Evolutionary conservation across 805 yeast species (phyloP).

Genomic region (Millerozyma miso): DNA sequence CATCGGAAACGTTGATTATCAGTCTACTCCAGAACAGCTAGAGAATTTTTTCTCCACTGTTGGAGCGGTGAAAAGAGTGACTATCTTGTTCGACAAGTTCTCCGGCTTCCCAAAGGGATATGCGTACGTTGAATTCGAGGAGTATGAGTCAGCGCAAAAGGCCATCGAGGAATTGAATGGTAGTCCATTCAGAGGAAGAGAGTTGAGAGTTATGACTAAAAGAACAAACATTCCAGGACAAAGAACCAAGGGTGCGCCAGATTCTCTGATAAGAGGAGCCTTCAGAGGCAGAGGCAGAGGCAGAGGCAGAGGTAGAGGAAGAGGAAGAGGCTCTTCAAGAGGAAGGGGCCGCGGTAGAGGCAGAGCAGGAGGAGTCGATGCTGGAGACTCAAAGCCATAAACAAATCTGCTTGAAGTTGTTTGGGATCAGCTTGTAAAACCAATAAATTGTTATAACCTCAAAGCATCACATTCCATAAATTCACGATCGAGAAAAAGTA

Average conservation of each 20-base stretch:
- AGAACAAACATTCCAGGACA: constrained; percentile 54
- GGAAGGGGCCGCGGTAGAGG: neutral
- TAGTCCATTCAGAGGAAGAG: constrained; percentile 41
- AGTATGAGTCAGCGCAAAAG: constrained; percentile 33
- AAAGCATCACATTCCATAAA: too few relatives aligned
- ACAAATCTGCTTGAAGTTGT: too few relatives aligned
- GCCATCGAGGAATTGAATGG: constrained; percentile 46
- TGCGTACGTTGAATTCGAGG: constrained; percentile 59
- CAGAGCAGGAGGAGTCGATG: neutral
- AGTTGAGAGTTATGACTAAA: constrained; percentile 44
- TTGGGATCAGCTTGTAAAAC: too few relatives aligned
- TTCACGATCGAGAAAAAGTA: too few relatives aligned
- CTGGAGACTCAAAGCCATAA: too few relatives aligned
- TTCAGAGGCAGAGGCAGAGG: constrained; percentile 28
- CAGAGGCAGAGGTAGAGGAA: constrained; percentile 19
- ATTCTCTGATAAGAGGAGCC: constrained; percentile 23
- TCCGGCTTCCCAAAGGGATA: constrained; percentile 53
- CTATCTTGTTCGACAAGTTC: constrained; percentile 44
- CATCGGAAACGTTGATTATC: constrained; percentile 48
- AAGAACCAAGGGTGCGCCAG: constrained; percentile 15
- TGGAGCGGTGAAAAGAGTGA: constrained; percentile 49
- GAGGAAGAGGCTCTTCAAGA: constrained; percentile 12
- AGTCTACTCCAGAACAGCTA: constrained; percentile 47
- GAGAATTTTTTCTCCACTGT: constrained; percentile 42
- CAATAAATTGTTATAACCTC: too few relatives aligned